Conservation (phyloP, 805 yeast genomes). For the Jamesozyma hellenica region DNA sequence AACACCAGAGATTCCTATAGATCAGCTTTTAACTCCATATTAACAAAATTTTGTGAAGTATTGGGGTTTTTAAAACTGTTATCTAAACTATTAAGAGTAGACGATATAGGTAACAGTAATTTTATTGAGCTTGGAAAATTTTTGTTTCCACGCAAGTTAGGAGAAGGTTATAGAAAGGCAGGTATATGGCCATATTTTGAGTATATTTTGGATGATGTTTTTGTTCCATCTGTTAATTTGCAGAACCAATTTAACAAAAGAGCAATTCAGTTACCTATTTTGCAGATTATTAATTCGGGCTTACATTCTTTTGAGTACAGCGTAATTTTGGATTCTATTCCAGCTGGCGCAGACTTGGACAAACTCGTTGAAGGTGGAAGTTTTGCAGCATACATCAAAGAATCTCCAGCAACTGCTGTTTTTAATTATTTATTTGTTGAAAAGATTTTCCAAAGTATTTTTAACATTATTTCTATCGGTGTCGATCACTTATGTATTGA, state of each 20-base stretch:
- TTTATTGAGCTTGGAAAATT: slow-evolving; percentile 34
- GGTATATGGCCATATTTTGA: slow-evolving; percentile 80
- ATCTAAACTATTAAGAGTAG: slow-evolving; percentile 30
- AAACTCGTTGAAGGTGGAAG: slow-evolving; percentile 35
- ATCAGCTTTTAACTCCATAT: slow-evolving; percentile 35
- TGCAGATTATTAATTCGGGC: slow-evolving; percentile 41
- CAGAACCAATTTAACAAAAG: slow-evolving; percentile 26
- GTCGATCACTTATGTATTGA: slow-evolving; percentile 38
- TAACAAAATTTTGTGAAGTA: slow-evolving; percentile 46
- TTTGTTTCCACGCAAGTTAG: slow-evolving; percentile 55
- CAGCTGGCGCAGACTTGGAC: slow-evolving; percentile 43
- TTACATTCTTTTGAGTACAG: slow-evolving; percentile 43
- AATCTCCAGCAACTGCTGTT: slow-evolving; percentile 61
- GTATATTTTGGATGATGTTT: slow-evolving; percentile 55
- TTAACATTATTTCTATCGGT: slow-evolving; percentile 49
- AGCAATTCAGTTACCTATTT: slow-evolving; percentile 43
- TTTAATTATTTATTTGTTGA: slow-evolving; percentile 55
- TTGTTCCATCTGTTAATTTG: slow-evolving; percentile 39
- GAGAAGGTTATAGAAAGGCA: slow-evolving; percentile 45
- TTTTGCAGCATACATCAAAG: slow-evolving; percentile 42
- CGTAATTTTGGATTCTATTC: slow-evolving; percentile 43
- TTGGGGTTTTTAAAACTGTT: slow-evolving; percentile 54
- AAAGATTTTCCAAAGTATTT: slow-evolving; percentile 44
- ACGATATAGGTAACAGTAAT: slow-evolving; percentile 24
- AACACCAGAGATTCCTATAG: slow-evolving; percentile 30